A percentile compares a stretch with the other conserved stretches of the same genome.
These are phyloP conservation scores for Flaveria sonorensis DNA, from an alignment of 129 eudicot species.

Conservation along the genomic window DNA sequence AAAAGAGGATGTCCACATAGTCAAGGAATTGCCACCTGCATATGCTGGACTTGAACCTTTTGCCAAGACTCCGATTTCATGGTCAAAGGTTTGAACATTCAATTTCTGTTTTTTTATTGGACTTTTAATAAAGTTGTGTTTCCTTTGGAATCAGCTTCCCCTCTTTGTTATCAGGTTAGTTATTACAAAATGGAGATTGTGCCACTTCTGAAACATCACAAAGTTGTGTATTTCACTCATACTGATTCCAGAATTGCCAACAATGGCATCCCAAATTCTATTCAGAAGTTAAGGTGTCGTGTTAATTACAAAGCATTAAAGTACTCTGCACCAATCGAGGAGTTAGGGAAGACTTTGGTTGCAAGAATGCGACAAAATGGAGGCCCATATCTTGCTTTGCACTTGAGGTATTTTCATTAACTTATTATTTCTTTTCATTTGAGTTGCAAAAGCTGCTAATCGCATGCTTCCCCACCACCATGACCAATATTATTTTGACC, in stretches of 20 bases:
- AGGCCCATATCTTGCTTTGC: conserved; percentile 85
- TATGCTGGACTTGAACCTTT: conserved; percentile 83
- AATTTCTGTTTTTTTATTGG: conserved; percentile 13
- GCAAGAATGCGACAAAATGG: conserved; percentile 83
- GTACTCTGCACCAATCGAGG: conserved; percentile 83
- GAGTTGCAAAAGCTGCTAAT: not conserved
- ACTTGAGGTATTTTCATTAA: conserved; percentile 58
- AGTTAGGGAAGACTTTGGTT: conserved; percentile 74
- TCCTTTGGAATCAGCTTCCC: not conserved
- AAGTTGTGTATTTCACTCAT: conserved; percentile 91
- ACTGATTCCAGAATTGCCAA: conserved; percentile 95
- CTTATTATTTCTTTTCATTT: not conserved
- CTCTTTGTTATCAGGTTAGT: conserved; percentile 56
- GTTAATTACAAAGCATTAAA: conserved; percentile 86
- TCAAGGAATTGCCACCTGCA: conserved; percentile 70
- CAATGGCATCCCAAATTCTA: conserved; percentile 72
- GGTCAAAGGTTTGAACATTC: conserved; percentile 80
- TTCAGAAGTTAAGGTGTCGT: conserved; percentile 88
- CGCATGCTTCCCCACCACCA: not conserved
- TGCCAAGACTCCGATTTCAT: conserved; percentile 91
- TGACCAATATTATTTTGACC: conserved; percentile 2
- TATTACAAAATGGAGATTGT: conserved; percentile 84
- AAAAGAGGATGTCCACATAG: conserved; percentile 80
- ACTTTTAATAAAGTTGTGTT: not conserved
- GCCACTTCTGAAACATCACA: conserved; percentile 94